Conservation (phyloP, 2,329 filamentous ascomycete genomes). For the Ceratocystis cubensis region DNA sequence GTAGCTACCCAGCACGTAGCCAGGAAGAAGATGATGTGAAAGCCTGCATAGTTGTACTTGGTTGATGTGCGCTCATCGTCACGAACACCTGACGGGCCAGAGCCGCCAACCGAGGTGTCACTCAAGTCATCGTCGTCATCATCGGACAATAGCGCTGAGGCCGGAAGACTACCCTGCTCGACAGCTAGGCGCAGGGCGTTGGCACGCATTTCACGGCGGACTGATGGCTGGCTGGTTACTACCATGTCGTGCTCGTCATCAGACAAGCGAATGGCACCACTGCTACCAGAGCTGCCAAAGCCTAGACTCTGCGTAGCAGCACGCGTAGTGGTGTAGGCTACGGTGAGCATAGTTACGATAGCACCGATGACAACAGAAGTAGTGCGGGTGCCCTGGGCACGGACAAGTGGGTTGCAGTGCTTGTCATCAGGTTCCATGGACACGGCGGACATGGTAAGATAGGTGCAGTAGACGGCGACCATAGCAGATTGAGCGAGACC, state of each 20-base stretch:
- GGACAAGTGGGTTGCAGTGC: constrained; percentile 83
- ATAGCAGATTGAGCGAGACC: constrained; percentile 95
- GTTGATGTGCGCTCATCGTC: constrained; percentile 84
- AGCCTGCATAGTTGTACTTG: constrained; percentile 92
- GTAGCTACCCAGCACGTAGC: constrained; percentile 94
- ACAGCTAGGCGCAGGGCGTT: constrained; percentile 85
- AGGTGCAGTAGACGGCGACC: constrained; percentile 96
- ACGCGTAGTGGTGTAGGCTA: constrained; percentile 93
- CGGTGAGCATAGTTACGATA: constrained; percentile 89
- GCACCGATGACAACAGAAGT: constrained; percentile 87
- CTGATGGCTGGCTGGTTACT: constrained; percentile 61
- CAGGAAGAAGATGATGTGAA: constrained; percentile 96
- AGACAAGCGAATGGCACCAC: constrained; percentile 23
- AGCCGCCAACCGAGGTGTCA: constrained; percentile 30
- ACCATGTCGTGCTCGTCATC: constrained; percentile 81
- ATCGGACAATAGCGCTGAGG: constrained; percentile 70
- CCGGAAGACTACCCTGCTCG: constrained; percentile 81
- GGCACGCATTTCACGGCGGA: constrained; percentile 79
- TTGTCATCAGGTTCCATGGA: constrained; percentile 96
- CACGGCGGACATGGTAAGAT: constrained; percentile 93
- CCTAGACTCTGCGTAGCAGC: constrained; percentile 84
- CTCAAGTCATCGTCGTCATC: constrained; percentile 49
- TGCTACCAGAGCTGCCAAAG: constrained; percentile 41
- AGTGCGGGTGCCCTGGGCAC: constrained; percentile 73
- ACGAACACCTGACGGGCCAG: constrained; percentile 41